Evolutionary conservation across 176 grass and related monocot genomes (phyloP), one percentile per base, ranked within the genome.

Genomic region (Typha latifolia): DNA sequence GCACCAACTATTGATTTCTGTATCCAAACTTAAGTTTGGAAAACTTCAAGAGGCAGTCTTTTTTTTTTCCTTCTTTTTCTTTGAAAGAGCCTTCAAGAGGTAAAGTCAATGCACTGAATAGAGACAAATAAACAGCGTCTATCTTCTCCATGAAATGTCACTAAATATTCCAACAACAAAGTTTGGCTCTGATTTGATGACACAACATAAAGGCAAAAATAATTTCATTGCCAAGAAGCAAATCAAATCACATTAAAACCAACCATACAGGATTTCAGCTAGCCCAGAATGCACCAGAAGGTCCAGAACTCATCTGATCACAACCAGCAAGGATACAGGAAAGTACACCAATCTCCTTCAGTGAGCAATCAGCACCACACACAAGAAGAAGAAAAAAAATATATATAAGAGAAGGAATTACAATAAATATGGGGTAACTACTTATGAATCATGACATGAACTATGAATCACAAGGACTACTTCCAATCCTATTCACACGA

Each of bases 401-500:
- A 20, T 8, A 21, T 16, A 6, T 3, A 59, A 59, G 16, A 21
- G 10, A 59, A 59, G 53, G 53, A 59, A 73, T 49, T 65, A 52
- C 64, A 37, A 63, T 48, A 71, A 49, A 59, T 56, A 65, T 75
- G 49, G 66, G 73, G 19, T 74, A 31, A 62, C 49, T 64, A 55
- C 50, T 76, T 74, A 71, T 29, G 12, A 57, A 71, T 11, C 18
- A 70, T 81, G 69, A 77, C 61, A 52, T 32, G 29, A 13, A 26
- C 21, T 15, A 71, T 50, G 53, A 74, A 74, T 49, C 70, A 63
- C 48, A 12, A 64, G 22, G 24, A 31, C 71, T 72, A 72, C 69
- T 62, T 71, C 29, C 15, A 77, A 67, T 67, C 64, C 49, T 57
- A 77, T 84, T 57, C 81, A 88, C 77, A 70, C 14, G 61, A 70